Conservation (phyloP, 148 eudicot genomes). For the Vaccinium darrowii region DNA sequence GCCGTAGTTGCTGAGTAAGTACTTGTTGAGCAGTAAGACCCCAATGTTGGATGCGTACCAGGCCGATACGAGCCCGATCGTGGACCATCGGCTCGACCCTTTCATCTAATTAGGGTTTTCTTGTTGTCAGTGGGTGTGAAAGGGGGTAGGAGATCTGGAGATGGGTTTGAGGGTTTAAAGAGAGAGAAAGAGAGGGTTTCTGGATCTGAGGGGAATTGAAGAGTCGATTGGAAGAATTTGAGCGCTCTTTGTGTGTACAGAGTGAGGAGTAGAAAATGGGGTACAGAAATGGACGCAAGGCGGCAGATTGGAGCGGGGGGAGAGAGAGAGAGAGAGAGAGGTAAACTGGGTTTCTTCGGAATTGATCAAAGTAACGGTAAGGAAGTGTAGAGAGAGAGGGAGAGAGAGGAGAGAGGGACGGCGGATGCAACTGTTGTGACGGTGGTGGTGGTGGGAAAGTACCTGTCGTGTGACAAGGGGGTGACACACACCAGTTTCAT, state of each 20-base stretch:
- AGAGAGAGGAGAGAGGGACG: neutral
- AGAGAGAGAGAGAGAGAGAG: no score
- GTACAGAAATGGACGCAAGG: neutral
- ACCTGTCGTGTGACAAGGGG: neutral
- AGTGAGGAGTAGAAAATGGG: no score
- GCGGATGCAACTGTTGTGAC: neutral
- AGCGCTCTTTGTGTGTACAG: neutral
- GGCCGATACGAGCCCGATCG: constrained; percentile 60
- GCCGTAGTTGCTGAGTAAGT: constrained; percentile 69
- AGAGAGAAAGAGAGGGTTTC: neutral
- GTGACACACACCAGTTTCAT: constrained; percentile 12
- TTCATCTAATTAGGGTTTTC: constrained; percentile 32
- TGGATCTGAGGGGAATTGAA: neutral
- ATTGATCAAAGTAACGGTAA: constrained; percentile 10
- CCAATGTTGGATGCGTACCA: constrained; percentile 94
- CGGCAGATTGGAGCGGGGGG: neutral
- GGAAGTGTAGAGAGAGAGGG: neutral
- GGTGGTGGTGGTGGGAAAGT: neutral
- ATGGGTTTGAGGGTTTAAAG: neutral
- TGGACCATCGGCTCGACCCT: constrained; percentile 45
- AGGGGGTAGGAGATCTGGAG: constrained; percentile 3
- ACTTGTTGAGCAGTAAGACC: constrained; percentile 74
- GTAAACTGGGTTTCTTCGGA: neutral
- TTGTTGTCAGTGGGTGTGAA: neutral
- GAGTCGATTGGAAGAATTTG: neutral